Evolutionary conservation across 305 asterid genomes (phyloP).

Genomic region (Fraxinus ornus): DNA sequence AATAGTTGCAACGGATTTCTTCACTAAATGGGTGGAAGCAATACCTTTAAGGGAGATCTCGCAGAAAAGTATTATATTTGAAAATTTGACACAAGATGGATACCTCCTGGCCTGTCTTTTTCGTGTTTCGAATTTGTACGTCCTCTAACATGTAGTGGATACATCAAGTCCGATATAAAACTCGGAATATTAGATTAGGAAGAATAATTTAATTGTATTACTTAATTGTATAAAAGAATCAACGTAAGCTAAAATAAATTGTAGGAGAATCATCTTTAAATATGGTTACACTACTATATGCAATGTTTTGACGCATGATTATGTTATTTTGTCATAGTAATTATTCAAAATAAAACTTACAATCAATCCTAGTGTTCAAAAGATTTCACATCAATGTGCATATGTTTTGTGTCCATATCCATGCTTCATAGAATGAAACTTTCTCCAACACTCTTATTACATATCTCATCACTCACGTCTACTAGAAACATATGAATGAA

Average conservation of each 20-base stretch:
- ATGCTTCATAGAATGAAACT: neutral
- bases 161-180: neutral
- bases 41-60: no score
- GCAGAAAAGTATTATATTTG: neutral
- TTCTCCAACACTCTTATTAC: neutral
- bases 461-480: neutral
- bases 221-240: neutral
- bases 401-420: neutral
- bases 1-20: no score
- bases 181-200: neutral
- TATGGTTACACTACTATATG: neutral
- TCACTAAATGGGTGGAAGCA: no score
- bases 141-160: neutral
- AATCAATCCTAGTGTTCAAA: neutral
- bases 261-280: neutral
- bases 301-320: neutral
- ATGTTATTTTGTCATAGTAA: neutral
- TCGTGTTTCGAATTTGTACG: neutral
- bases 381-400: neutral
- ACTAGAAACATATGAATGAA: neutral
- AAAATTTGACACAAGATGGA: neutral
- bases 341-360: neutral
- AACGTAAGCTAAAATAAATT: neutral
- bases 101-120: neutral
- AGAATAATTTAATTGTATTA: neutral